These are phyloP conservation scores for Triticum turgidum DNA, from an alignment of 176 grass and related monocot genomes.

Conservation along the genomic window DNA sequence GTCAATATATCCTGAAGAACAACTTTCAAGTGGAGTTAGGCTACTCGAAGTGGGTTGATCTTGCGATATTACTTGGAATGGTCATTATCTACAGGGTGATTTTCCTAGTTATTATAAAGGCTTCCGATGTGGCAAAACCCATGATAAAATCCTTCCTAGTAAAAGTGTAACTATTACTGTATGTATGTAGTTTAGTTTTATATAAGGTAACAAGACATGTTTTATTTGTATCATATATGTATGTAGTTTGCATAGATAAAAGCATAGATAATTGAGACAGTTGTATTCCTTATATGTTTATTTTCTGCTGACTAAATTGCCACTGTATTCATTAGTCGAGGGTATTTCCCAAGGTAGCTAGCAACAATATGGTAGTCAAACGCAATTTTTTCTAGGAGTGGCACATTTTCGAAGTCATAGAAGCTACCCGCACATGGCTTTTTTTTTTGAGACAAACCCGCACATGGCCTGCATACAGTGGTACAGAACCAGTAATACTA, in stretches of 20 bases:
- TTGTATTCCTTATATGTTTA: not conserved
- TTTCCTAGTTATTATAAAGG: conserved; percentile 42
- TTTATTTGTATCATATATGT: not conserved
- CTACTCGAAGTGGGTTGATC: conserved; percentile 64
- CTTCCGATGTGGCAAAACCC: conserved; percentile 33
- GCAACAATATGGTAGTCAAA: too few relatives aligned
- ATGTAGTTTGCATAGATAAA: not conserved
- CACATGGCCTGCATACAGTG: too few relatives aligned
- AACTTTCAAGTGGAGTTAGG: conserved; percentile 45
- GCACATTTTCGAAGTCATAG: too few relatives aligned
- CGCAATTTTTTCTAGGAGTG: too few relatives aligned
- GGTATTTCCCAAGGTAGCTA: not conserved
- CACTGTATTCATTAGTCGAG: not conserved
- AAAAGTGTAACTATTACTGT: not conserved
- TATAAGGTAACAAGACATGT: not conserved
- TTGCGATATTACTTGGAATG: conserved; percentile 55
- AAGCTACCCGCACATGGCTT: too few relatives aligned
- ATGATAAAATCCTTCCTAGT: not conserved
- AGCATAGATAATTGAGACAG: not conserved
- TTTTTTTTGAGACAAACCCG: too few relatives aligned
- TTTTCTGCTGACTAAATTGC: not conserved
- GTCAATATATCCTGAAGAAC: conserved; percentile 44
- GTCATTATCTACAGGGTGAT: conserved; percentile 45
- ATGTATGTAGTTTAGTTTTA: too few relatives aligned
- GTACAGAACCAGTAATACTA: too few relatives aligned